Percentiles rank a stretch among this genome's conserved stretches.
Conservation (phyloP, 192 early-diverging fungal species). For the Umbelopsis ramanniana region DNA sequence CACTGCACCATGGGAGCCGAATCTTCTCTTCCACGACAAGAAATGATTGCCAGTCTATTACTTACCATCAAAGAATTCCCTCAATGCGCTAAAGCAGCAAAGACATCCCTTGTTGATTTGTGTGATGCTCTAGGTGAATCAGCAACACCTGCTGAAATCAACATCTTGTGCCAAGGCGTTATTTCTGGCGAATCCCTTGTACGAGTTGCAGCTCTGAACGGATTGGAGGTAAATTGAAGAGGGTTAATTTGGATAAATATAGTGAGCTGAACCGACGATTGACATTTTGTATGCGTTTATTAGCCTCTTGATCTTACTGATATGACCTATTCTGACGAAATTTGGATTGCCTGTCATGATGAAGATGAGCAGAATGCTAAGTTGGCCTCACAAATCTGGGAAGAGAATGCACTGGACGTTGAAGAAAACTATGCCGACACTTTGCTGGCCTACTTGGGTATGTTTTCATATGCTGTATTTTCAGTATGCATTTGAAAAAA, state of each 20-base stretch:
- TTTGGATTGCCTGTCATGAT: slow-evolving; percentile 77
- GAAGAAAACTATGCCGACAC: slow-evolving; percentile 50
- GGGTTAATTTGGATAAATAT: not conserved
- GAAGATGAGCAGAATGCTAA: slow-evolving; percentile 59
- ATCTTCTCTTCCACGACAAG: slow-evolving; percentile 61
- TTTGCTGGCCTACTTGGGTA: slow-evolving; percentile 45
- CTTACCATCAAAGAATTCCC: slow-evolving; percentile 66
- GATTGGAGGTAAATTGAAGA: slow-evolving; percentile 50
- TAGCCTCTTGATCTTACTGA: slow-evolving; percentile 54
- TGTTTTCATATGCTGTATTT: not conserved
- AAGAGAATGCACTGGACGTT: slow-evolving; percentile 61
- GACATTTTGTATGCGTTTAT: slow-evolving; percentile 6
- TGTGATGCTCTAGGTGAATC: slow-evolving; percentile 54
- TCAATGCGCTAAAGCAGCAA: slow-evolving; percentile 59
- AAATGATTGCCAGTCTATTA: slow-evolving; percentile 66
- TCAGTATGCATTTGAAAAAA: not conserved
- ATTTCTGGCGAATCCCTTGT: slow-evolving; percentile 69
- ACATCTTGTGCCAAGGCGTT: slow-evolving; percentile 64
- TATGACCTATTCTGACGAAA: slow-evolving; percentile 63
- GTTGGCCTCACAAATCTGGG: slow-evolving; percentile 67
- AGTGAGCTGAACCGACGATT: no score
- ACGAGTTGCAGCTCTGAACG: slow-evolving; percentile 66
- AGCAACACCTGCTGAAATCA: slow-evolving; percentile 53
- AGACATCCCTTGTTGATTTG: slow-evolving; percentile 48
- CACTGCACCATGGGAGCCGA: slow-evolving; percentile 59